phyloP scores from a whole-genome alignment of 805 yeast genomes.

The Pichia nanzhaoensis region DNA sequence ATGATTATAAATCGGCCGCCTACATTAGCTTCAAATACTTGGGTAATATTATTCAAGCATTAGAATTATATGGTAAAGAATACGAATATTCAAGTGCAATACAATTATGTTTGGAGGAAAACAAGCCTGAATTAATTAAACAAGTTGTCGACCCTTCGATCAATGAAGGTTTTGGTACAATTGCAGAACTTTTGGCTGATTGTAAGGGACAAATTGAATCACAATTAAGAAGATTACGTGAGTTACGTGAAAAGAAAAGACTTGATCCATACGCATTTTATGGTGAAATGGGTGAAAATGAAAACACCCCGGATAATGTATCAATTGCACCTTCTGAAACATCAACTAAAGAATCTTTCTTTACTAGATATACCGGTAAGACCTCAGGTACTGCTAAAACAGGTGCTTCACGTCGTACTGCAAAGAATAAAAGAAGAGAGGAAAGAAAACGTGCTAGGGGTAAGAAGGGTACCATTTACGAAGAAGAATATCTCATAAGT shows the following conservation, averaged over 20 bases:
- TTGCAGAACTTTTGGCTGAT: conserved; percentile 90
- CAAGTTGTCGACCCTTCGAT: conserved; percentile 63
- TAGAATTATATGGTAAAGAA: conserved; percentile 65
- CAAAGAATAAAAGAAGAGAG: conserved; percentile 89
- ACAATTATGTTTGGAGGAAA: conserved; percentile 47
- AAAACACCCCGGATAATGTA: conserved; percentile 84
- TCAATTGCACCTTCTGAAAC: conserved; percentile 93
- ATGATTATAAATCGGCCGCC: conserved; percentile 75
- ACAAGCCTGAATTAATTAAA: conserved; percentile 41
- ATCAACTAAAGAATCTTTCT: conserved; percentile 85
- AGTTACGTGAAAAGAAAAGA: conserved; percentile 72
- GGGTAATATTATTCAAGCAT: conserved; percentile 53
- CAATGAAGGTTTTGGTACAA: conserved; percentile 79
- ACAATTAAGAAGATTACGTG: conserved; percentile 78
- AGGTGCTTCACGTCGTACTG: conserved; percentile 87
- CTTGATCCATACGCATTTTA: conserved; percentile 84
- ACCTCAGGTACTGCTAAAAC: conserved; percentile 95
- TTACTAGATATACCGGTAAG: conserved; percentile 94
- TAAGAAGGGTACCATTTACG: conserved; percentile 95
- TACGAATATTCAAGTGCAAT: conserved; percentile 72
- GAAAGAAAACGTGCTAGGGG: conserved; percentile 96
- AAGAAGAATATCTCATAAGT: conserved; percentile 86
- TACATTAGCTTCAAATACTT: conserved; percentile 60
- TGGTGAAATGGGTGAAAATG: conserved; percentile 54
- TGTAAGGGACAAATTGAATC: conserved; percentile 80